Base-by-base conservation (phyloP, 768 basidiomycete genomes). In the Mycena haematopus region DNA sequence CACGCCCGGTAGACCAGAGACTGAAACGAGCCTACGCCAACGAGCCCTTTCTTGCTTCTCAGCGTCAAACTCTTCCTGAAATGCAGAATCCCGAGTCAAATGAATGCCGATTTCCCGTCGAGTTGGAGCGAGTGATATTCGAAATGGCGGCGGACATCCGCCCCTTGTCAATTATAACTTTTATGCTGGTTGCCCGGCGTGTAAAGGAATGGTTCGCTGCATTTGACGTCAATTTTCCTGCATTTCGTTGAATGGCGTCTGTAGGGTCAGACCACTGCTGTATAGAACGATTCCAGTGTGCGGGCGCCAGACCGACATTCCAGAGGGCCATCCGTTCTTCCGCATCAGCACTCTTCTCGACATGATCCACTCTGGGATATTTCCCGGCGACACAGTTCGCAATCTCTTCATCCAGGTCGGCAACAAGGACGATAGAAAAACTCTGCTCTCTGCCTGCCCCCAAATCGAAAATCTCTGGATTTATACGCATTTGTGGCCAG, bases 171-270 rank as follows among this genome's bases (percentile, higher is more conserved):
- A 55, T 55, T 42, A 40, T 29, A 5, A 21, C 17, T n/a, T 24
- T 55, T 17, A 42, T 55, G 54, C 25, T 42, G 40, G 54, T 55
- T 11, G 54, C 54, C 8, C 25, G 40, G 25, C 54, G 54, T 21
- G 54, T 45, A n/a, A 55, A 55, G 27, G 21, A 25, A 29, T 55
- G 54, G 54, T 55, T 14, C 24, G 54, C 14, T n/a, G 27, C 25
- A 25, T 24, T 25, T 9, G 31, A 24, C n/a, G 15, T 29, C 25
- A 22, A 17, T 33, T 29, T 24, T 42, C 42, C 24, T 3, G 35
- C 25, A 6, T 35, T 22, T 52, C 17, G 2, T 44, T n/a, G 10
- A n/a, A n/a, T n/a, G n/a, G n/a, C n/a, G n/a, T 38, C 6, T 21
- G 19, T 21, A 52, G 52, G 35, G 35, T 52, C n/a, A 14, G 15